Evolutionary conservation across 805 yeast genomes (phyloP).

Genomic region (Myxozyma sirexii): DNA sequence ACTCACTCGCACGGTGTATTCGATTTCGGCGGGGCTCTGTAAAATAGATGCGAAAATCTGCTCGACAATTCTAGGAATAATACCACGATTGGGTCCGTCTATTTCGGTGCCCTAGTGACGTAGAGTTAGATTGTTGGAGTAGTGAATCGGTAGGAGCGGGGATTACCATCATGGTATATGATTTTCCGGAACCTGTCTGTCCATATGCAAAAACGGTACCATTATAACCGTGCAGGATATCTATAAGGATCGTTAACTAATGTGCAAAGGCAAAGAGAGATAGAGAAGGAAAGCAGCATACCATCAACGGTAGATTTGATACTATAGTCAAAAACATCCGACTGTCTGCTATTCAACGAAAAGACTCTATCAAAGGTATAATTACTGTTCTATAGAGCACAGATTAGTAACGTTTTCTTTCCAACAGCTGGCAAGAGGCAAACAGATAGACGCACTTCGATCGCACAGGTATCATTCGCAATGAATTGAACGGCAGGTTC

Average conservation of each 20-base stretch:
- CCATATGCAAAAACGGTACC: slow-evolving; percentile 80
- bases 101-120: slow-evolving; percentile 50
- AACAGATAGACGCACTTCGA: slow-evolving; percentile 25
- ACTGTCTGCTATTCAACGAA: slow-evolving; percentile 53
- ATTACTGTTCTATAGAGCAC: slow-evolving; percentile 4
- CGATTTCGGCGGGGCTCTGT: slow-evolving; percentile 52
- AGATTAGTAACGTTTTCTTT: too few relatives aligned
- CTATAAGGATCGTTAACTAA: slow-evolving; percentile 38
- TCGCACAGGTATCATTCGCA: slow-evolving; percentile 37
- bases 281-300: slow-evolving; percentile 2
- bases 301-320: slow-evolving; percentile 61
- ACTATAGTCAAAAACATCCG: slow-evolving; percentile 60
- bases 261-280: neutral
- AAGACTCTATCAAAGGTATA: slow-evolving; percentile 73
- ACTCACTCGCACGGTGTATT: slow-evolving; percentile 68
- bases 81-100: slow-evolving; percentile 54
- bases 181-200: slow-evolving; percentile 76
- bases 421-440: neutral
- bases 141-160: neutral
- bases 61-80: slow-evolving; percentile 72
- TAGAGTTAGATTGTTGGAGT: neutral
- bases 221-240: slow-evolving; percentile 72
- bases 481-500: slow-evolving; percentile 35
- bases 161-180: slow-evolving; percentile 65
- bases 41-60: slow-evolving; percentile 61